Evolutionary conservation across 441 rosid species (phyloP), one percentile per base, ranked within the genome.

Genomic region (Adansonia madagascariensis): DNA sequence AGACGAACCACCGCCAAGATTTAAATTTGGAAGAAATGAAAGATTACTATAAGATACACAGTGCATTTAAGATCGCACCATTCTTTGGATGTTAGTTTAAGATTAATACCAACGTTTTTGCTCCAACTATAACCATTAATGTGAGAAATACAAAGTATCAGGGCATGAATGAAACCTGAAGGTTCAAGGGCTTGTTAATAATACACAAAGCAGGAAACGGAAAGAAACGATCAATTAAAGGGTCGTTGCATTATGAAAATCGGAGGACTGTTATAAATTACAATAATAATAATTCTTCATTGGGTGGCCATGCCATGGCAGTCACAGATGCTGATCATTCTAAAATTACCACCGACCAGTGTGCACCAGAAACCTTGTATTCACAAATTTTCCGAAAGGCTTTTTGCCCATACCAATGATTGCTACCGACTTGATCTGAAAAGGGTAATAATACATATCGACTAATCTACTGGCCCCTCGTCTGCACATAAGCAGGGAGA

Each of bases 371-470:
- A 80, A 77, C 78, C 75, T 65, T 80, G 83, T 88, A 88, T 87
- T 84, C 90, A 87, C 92, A 87, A 88, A 89, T 85, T 84, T 88
- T 78, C 74, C 80, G 8, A 77, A 76, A 84, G 85, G 85, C 66
- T 83, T 87, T 82, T 85, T 78, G 86, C 88, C 90, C 85, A 76
- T 80, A 82, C 81, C 75, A 88, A 86, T 87, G 83, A 88, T 79
- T 57, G 72, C 85, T 82, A 80, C 80, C 84, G 85, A 77, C 86
- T 80, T 85, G 72, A 82, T 76, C 76, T 79, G 80, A 77, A 73
- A 82, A 82, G 83, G 85, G 84, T 85, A 82, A 84, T 85, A 81
- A 77, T 81, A 84, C 90, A 86, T 81, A 78, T 75, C 81, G 41
- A 80, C 89, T 89, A 84, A 84, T 80, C 91, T 89, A 88, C 80